phyloP scores from a whole-genome alignment of 176 grass and related monocot species.

The Ensete ventricosum region DNA sequence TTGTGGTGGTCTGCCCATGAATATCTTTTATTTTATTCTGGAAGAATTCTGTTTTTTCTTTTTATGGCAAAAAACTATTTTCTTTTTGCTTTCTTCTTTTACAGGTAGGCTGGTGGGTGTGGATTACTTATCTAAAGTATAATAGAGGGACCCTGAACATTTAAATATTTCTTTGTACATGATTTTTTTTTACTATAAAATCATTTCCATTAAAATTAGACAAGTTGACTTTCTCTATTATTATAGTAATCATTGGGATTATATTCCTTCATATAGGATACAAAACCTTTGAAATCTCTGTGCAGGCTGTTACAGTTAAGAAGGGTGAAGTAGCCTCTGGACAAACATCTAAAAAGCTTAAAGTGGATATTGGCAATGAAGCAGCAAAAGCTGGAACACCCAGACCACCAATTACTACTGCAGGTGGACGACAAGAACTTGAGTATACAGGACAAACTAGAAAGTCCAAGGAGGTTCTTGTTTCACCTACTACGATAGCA shows the following conservation, averaged over 20 bases:
- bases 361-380: conserved; percentile 28
- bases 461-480: conserved; percentile 32
- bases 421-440: conserved; percentile 22
- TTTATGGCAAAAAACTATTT: no score
- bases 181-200: no score
- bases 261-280: not conserved
- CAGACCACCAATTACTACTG: conserved; percentile 5
- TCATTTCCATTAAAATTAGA: no score
- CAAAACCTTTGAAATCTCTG: not conserved
- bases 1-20: not conserved
- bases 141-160: no score
- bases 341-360: conserved; percentile 26
- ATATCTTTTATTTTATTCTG: no score
- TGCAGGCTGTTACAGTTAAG: conserved; percentile 47
- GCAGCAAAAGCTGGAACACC: conserved; percentile 23
- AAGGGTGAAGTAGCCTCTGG: conserved; percentile 25
- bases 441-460: conserved; percentile 35
- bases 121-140: no score
- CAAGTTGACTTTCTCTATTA: not conserved
- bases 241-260: not conserved
- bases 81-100: no score
- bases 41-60: no score
- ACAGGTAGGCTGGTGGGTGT: no score
- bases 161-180: no score
- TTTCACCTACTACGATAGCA: conserved; percentile 35